A percentile compares a stretch with the other conserved stretches of the same genome.
phyloP scores from a whole-genome alignment of 106 monocot genomes.

The Platanthera guangdongensis region DNA sequence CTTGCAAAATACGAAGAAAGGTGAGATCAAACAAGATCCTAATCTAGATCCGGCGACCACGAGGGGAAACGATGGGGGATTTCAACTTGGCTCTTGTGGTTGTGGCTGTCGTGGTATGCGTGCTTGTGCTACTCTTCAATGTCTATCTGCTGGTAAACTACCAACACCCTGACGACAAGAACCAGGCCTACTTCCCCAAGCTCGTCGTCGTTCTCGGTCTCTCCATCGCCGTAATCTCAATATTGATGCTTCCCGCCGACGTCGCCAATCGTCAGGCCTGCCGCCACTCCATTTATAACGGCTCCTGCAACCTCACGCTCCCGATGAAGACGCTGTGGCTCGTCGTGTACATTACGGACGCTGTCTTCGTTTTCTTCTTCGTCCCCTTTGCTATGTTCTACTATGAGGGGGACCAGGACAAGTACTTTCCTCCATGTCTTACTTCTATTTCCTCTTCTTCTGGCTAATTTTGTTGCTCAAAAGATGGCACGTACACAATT shows the following conservation, averaged over 20 bases:
- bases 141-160: constrained; percentile 89
- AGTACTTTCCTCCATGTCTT: constrained; percentile 20
- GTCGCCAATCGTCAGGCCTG: constrained; percentile 91
- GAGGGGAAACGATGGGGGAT: constrained; percentile 60
- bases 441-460: background rate
- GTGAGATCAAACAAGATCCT: background rate
- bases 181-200: constrained; percentile 98
- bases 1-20: no score
- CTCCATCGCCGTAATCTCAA: constrained; percentile 83
- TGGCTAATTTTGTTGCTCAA: background rate
- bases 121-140: constrained; percentile 68
- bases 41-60: constrained; percentile 10
- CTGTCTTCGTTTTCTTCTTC: constrained; percentile 86
- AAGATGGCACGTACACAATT: background rate
- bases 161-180: constrained; percentile 90
- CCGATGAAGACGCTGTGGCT: constrained; percentile 99
- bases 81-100: constrained; percentile 84
- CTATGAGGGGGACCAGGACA: constrained; percentile 98
- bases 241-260: constrained; percentile 96
- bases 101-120: constrained; percentile 67
- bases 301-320: constrained; percentile 75
- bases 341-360: constrained; percentile 71
- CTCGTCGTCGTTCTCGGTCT: constrained; percentile 80
- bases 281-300: constrained; percentile 72
- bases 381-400: constrained; percentile 98